These are phyloP conservation scores for Neonectria hederae DNA, from an alignment of 2,329 filamentous ascomycete species.

Conservation along the genomic window DNA sequence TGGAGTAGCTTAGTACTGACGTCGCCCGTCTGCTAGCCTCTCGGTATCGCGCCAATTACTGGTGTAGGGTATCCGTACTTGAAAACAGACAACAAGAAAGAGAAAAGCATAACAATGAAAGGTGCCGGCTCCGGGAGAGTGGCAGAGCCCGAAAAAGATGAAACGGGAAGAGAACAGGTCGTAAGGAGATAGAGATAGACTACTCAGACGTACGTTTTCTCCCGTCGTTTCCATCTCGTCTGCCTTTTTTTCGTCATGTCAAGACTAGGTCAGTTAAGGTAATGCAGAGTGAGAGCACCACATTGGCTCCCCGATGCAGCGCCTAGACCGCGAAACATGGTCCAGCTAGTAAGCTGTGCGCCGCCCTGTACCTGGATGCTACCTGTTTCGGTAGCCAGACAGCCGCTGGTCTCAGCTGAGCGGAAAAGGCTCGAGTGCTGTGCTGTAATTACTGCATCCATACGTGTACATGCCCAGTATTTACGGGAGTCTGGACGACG, in stretches of 20 bases:
- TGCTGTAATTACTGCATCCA: not conserved
- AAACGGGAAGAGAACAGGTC: not conserved
- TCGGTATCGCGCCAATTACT: not conserved
- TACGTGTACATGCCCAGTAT: not conserved
- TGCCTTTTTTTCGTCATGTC: not conserved
- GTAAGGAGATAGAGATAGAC: not conserved
- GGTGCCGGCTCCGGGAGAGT: not conserved
- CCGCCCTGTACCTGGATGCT: slow-evolving; percentile 25
- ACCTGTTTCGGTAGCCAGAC: not conserved
- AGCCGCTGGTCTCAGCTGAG: slow-evolving; percentile 13
- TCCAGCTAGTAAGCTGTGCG: slow-evolving; percentile 35
- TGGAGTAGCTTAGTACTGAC: not conserved
- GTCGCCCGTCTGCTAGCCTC: not conserved
- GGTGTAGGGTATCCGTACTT: not conserved
- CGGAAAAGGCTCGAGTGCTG: not conserved
- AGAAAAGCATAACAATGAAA: not conserved
- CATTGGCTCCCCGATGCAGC: too few species aligned
- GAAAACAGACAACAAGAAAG: not conserved
- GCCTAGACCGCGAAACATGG: slow-evolving; percentile 10
- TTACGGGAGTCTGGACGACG: not conserved
- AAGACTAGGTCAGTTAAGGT: slow-evolving; percentile 4
- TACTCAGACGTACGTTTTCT: not conserved
- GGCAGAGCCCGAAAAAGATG: not conserved
- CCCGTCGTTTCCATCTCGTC: not conserved
- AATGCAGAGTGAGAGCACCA: too few species aligned